Evolutionary conservation across 306 rosid genomes (phyloP).

Genomic region (Hippophae gyantsensis): DNA sequence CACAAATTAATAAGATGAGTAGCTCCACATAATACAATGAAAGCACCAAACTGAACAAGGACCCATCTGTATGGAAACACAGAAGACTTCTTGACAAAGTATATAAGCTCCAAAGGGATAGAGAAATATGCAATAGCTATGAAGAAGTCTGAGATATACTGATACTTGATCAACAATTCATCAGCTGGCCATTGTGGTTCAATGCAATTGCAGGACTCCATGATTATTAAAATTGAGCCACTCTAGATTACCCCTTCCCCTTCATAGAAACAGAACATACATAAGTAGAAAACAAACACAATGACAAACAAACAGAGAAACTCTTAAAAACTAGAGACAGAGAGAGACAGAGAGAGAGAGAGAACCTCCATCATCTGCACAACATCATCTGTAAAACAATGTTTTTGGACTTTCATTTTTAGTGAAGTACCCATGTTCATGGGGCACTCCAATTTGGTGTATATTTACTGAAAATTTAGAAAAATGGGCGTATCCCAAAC

Average conservation of each 20-base stretch:
- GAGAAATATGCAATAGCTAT: constrained; percentile 75
- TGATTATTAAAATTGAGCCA: constrained; percentile 20
- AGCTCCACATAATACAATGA: constrained; percentile 79
- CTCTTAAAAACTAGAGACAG: too few species aligned
- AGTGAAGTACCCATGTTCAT: too few species aligned
- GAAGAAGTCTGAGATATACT: constrained; percentile 67
- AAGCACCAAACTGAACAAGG: constrained; percentile 80
- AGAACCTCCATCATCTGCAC: too few species aligned
- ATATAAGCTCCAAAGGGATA: constrained; percentile 65
- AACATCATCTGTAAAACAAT: too few species aligned
- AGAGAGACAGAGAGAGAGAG: too few species aligned
- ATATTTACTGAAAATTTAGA: too few species aligned
- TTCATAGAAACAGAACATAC: constrained; percentile 14
- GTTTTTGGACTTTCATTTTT: too few species aligned
- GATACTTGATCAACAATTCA: constrained; percentile 64
- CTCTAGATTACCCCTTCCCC: constrained; percentile 20
- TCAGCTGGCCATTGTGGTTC: constrained; percentile 64
- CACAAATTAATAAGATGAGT: constrained; percentile 66
- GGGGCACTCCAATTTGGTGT: too few species aligned
- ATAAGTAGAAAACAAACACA: background rate
- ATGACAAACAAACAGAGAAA: background rate
- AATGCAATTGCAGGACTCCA: constrained; percentile 64
- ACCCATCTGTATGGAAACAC: constrained; percentile 82
- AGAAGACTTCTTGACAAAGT: constrained; percentile 71
- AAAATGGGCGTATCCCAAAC: too few species aligned